Percentiles rank a stretch among this genome's conserved stretches.
These are phyloP conservation scores for Stygiomarasmius scandens DNA, from an alignment of 1,284 basidiomycete genomes.

Conservation along the genomic window DNA sequence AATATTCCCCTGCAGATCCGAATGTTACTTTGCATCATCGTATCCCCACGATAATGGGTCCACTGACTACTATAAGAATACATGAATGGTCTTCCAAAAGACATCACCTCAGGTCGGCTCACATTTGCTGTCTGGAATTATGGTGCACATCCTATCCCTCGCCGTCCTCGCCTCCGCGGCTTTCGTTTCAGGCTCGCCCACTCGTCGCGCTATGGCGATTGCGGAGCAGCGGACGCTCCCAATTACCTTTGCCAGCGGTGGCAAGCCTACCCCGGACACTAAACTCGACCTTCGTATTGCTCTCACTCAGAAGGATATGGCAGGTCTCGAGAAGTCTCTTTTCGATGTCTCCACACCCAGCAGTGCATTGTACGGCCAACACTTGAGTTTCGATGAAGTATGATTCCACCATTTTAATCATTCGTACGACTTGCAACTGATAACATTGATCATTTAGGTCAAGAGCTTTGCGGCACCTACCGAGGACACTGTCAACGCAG, in stretches of 20 bases:
- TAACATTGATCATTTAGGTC: slow-evolving; percentile 2
- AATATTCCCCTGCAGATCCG: too few relatives aligned
- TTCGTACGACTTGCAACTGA: neutral
- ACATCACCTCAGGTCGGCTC: neutral
- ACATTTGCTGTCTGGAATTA: neutral
- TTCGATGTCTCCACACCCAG: slow-evolving; percentile 22
- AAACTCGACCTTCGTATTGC: slow-evolving; percentile 23
- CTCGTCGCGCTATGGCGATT: neutral
- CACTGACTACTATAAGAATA: neutral
- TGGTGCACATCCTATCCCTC: neutral
- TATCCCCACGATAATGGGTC: neutral
- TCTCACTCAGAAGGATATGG: slow-evolving; percentile 18
- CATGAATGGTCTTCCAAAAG: neutral
- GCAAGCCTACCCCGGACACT: slow-evolving; percentile 3
- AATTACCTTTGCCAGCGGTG: slow-evolving; percentile 1
- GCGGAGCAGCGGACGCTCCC: slow-evolving; percentile 3
- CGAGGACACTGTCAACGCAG: slow-evolving; percentile 3
- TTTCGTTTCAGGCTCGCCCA: neutral
- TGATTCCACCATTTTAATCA: neutral
- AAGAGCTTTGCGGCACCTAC: slow-evolving; percentile 10
- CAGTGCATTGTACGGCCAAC: slow-evolving; percentile 23
- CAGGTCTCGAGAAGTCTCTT: slow-evolving; percentile 22
- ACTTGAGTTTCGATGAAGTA: slow-evolving; percentile 20
- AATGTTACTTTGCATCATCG: too few relatives aligned
- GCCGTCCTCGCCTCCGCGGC: neutral